Base-by-base conservation (phyloP, 2,329 filamentous ascomycete genomes). In the Penicillium sp. region DNA sequence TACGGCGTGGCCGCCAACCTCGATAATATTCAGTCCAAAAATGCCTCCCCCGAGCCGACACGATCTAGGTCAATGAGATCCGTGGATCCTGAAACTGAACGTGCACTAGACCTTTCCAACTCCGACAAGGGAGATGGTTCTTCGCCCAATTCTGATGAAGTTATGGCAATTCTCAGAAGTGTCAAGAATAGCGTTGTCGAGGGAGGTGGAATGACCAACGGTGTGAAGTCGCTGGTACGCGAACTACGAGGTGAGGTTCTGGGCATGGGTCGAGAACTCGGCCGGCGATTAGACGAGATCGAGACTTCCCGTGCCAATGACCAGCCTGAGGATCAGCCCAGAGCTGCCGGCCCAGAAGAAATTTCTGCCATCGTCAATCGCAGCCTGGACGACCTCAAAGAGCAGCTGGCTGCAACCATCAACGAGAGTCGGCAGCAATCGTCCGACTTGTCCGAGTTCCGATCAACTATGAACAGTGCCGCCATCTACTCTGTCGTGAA, bases 121-220 rank as follows among this genome's bases (percentile, higher is more conserved):
- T 51, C 57, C 44, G 49, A 67, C 66, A 47, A 72, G 65, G 29
- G 39, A 9, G 55, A 57, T 9, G 47, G 35, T 9, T 35, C 46
- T 23, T 10, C 15, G 10, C 10, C 57, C 10, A 52, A 37, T 8
- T 50, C 47, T 8, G 60, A 95, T 6, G 92, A 97, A 62, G 79
- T 97, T 60, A 75, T 96, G 55, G 88, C 88, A 59, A 86, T 94
- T 42, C 86, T 97, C 55, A 86, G 87, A 59, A 88, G 88, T 55
- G 89, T 97, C 70, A 97, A 96, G 70, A 91, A 95, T 69, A 96
- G 91, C 64, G 89, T 97, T 54, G 82, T 90, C 0, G 90, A 96
- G 71, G 86, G 90, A 39, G 93, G 93, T 55, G 91, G 92, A 6
- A 82, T 97, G 49, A 96, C 91, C 2, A 91, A 91, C 52, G 91